Conservation (phyloP, 1,139 yeast species). For the Scheffersomyces segobiensis region DNA sequence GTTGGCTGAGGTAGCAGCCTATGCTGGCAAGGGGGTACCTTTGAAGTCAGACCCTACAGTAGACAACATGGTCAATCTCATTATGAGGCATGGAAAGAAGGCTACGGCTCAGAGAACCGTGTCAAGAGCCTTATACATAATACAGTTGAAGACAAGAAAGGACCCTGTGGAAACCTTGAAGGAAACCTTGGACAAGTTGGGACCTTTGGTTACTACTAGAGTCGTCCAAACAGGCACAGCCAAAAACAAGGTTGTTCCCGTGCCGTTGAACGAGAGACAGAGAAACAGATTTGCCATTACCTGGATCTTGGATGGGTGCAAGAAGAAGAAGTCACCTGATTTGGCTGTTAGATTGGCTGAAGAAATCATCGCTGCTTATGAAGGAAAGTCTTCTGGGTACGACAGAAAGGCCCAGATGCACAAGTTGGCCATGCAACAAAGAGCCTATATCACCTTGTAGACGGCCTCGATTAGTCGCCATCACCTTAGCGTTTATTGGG, state of each 20-base stretch:
- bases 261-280: conserved; percentile 79
- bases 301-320: conserved; percentile 88
- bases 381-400: conserved; percentile 80
- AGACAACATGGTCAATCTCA: conserved; percentile 76
- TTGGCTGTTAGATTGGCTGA: conserved; percentile 88
- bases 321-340: conserved; percentile 75
- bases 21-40: conserved; percentile 61
- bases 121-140: conserved; percentile 76
- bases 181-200: conserved; percentile 75
- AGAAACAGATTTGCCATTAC: conserved; percentile 81
- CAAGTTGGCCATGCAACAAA: conserved; percentile 77
- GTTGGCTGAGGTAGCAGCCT: conserved; percentile 49
- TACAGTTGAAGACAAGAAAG: conserved; percentile 66
- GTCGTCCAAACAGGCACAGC: conserved; percentile 85
- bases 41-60: conserved; percentile 65
- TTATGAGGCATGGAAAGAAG: conserved; percentile 93
- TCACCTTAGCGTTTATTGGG: neutral
- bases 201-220: conserved; percentile 80
- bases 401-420: conserved; percentile 85
- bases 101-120: conserved; percentile 74
- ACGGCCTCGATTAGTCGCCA: neutral
- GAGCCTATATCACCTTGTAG: conserved; percentile 63
- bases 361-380: conserved; percentile 75
- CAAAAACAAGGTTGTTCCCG: conserved; percentile 77
- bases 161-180: conserved; percentile 80